phyloP scores from a whole-genome alignment of 345 rosid species.

The Citrus maxima region DNA sequence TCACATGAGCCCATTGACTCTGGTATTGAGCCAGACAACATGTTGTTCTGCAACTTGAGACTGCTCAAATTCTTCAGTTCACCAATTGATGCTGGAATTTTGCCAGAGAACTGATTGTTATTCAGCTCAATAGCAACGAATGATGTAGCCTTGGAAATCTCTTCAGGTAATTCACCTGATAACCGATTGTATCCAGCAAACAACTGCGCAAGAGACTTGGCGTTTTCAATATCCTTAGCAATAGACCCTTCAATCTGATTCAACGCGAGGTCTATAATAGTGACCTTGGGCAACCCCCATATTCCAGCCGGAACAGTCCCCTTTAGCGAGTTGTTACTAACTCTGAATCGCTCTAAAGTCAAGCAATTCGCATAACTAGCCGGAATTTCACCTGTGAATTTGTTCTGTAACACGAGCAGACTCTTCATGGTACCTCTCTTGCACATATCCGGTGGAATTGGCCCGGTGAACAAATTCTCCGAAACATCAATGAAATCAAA shows the following conservation, averaged over 20 bases:
- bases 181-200: constrained; percentile 48
- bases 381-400: constrained; percentile 73
- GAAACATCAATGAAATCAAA: constrained; percentile 81
- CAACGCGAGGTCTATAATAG: constrained; percentile 55
- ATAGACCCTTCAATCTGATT: constrained; percentile 65
- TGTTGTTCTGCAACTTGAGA: constrained; percentile 60
- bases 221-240: constrained; percentile 52
- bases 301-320: constrained; percentile 74
- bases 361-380: constrained; percentile 54
- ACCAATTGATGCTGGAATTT: constrained; percentile 54
- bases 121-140: constrained; percentile 46
- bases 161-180: constrained; percentile 67
- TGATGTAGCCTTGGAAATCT: constrained; percentile 48
- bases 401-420: constrained; percentile 72
- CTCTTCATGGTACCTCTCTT: constrained; percentile 62
- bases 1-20: constrained; percentile 56
- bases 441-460: constrained; percentile 90
- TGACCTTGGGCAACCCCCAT: constrained; percentile 71
- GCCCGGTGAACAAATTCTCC: constrained; percentile 66
- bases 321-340: constrained; percentile 55
- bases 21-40: constrained; percentile 60
- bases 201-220: constrained; percentile 48
- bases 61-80: constrained; percentile 47
- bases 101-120: constrained; percentile 60
- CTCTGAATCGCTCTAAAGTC: constrained; percentile 65